These are phyloP conservation scores for Backusella luteola DNA, from an alignment of 192 early-diverging fungal species.

Conservation along the genomic window DNA sequence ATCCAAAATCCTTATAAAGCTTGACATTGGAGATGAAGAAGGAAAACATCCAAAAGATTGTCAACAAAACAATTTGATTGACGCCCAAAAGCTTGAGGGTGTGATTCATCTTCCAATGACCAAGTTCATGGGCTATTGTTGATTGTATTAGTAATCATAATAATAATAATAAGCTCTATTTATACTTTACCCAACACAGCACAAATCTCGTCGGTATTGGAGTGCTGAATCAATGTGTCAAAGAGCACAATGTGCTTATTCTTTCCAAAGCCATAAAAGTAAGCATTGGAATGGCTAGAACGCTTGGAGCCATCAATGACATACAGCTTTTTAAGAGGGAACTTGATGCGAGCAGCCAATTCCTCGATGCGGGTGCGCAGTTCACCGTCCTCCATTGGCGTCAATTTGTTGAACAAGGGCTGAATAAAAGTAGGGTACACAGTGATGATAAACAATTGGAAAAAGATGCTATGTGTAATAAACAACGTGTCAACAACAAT, in stretches of 20 bases:
- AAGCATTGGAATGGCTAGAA: constrained; percentile 92
- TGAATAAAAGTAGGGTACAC: constrained; percentile 96
- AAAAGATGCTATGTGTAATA: constrained; percentile 47
- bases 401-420: constrained; percentile 97
- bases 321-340: constrained; percentile 92
- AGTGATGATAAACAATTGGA: constrained; percentile 72
- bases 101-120: constrained; percentile 92
- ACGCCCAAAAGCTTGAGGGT: constrained; percentile 72
- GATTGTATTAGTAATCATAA: not conserved
- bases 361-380: constrained; percentile 79
- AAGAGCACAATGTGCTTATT: constrained; percentile 96
- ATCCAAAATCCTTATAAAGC: constrained; percentile 89
- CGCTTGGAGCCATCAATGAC: constrained; percentile 95
- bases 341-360: constrained; percentile 77
- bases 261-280: constrained; percentile 94
- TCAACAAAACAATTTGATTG: constrained; percentile 74
- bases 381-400: constrained; percentile 79
- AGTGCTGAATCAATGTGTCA: constrained; percentile 90
- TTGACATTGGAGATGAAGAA: constrained; percentile 66
- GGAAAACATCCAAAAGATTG: constrained; percentile 77
- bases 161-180: not conserved
- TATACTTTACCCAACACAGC: constrained; percentile 79
- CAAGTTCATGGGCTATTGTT: constrained; percentile 84
- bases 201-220: constrained; percentile 80
- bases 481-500: not conserved